Evolutionary conservation across 176 grass and related monocot genomes (phyloP).

Genomic region (Pontederia paniculata): DNA sequence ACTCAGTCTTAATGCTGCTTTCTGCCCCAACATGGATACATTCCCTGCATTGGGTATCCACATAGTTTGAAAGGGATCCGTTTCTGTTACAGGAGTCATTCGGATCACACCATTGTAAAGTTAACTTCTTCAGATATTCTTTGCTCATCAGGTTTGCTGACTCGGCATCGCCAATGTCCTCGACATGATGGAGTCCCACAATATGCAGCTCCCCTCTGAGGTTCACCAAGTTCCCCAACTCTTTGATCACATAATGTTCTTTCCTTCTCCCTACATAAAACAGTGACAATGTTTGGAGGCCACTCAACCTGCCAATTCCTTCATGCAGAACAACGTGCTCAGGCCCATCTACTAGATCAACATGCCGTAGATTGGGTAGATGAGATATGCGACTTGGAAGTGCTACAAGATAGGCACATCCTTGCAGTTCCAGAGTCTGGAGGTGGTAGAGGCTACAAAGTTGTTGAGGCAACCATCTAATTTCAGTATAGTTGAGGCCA

Average conservation of each 20-base stretch:
- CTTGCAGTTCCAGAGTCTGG: conserved; percentile 1
- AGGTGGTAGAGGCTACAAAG: conserved; percentile 12
- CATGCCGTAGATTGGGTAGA: conserved; percentile 27
- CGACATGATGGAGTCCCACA: neutral
- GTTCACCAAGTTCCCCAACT: conserved; percentile 29
- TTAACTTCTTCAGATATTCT: conserved; percentile 6
- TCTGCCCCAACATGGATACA: neutral
- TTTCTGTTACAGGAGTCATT: neutral
- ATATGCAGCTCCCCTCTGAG: conserved; percentile 1
- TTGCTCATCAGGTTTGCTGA: neutral
- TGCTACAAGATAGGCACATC: neutral
- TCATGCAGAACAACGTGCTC: conserved; percentile 16
- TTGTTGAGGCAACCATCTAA: conserved; percentile 1
- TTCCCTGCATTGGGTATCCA: neutral
- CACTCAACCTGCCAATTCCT: conserved; percentile 32
- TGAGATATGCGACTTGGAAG: neutral
- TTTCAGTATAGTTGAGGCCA: conserved; percentile 1
- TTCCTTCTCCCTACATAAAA: conserved; percentile 20
- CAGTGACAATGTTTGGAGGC: conserved; percentile 33
- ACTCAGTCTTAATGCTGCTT: too few species aligned
- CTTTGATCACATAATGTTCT: conserved; percentile 25
- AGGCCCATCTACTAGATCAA: conserved; percentile 20
- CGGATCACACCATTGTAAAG: neutral
- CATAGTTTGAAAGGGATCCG: neutral
- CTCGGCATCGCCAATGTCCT: neutral